Percentiles rank a stretch among this genome's conserved stretches.
Evolutionary conservation across 352 stramenopile species (phyloP).

Genomic region (Elongisporangium undulatum): DNA sequence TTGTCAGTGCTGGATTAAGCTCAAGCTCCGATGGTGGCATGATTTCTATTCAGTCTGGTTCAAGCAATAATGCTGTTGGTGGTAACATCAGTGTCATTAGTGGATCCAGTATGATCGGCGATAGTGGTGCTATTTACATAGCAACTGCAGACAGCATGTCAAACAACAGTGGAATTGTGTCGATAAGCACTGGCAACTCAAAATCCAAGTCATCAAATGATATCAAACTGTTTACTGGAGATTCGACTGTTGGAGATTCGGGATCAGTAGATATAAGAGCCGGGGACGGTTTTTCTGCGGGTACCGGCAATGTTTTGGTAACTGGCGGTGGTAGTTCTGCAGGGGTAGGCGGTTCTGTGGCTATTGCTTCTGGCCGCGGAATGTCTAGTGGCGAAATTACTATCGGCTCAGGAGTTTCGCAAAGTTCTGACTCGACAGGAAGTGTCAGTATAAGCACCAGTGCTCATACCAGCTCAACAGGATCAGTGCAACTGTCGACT

Average conservation of each 20-base stretch:
- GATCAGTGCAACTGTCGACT: slow-evolving; percentile 21
- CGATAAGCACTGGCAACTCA: slow-evolving; percentile 21
- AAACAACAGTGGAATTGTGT: slow-evolving; percentile 20
- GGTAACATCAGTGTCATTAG: slow-evolving; percentile 18
- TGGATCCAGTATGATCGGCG: slow-evolving; percentile 13
- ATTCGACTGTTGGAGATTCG: slow-evolving; percentile 15
- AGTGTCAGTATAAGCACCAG: slow-evolving; percentile 15
- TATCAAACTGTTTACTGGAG: slow-evolving; percentile 20
- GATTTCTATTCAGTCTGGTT: slow-evolving; percentile 18
- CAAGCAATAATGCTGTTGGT: slow-evolving; percentile 17
- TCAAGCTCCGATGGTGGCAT: slow-evolving; percentile 11
- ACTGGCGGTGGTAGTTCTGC: slow-evolving; percentile 3
- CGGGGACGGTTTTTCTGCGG: slow-evolving; percentile 7
- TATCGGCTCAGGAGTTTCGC: slow-evolving; percentile 17
- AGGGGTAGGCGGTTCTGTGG: background rate
- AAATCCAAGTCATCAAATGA: slow-evolving; percentile 16
- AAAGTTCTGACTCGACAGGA: slow-evolving; percentile 16
- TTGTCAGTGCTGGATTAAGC: slow-evolving; percentile 15
- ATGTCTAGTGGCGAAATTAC: slow-evolving; percentile 4
- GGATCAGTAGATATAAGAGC: slow-evolving; percentile 26
- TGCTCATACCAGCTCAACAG: slow-evolving; percentile 12
- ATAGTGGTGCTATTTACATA: slow-evolving; percentile 20
- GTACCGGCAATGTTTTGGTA: background rate
- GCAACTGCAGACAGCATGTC: slow-evolving; percentile 15
- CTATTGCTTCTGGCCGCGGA: background rate